A percentile compares a stretch with the other conserved stretches of the same genome.
Evolutionary conservation across 768 basidiomycete species (phyloP).

Genomic region (Serpula lacrymans): DNA sequence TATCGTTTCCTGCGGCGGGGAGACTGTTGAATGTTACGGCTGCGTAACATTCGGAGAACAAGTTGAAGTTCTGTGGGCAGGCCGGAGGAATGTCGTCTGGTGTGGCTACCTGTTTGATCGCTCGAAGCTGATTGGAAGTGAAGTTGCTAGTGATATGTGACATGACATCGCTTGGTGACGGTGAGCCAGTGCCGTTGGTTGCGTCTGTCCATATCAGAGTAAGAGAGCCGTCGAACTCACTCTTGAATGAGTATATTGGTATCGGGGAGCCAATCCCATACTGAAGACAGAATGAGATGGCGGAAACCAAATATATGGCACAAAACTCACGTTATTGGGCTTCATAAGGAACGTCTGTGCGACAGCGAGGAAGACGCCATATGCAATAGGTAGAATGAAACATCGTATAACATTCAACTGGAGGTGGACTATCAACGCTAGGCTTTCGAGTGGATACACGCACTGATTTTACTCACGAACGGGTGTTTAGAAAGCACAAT

Average conservation of each 20-base stretch:
- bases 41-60: slow-evolving; percentile 67
- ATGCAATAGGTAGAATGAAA: slow-evolving; percentile 60
- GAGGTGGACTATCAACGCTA: slow-evolving; percentile 1
- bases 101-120: slow-evolving; percentile 47
- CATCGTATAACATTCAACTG: slow-evolving; percentile 62
- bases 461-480: slow-evolving; percentile 51
- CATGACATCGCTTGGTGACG: slow-evolving; percentile 61
- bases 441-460: neutral
- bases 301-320: neutral
- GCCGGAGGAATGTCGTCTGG: slow-evolving; percentile 46
- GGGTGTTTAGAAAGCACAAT: slow-evolving; percentile 66
- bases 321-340: slow-evolving; percentile 59
- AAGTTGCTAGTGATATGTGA: slow-evolving; percentile 53
- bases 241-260: slow-evolving; percentile 44
- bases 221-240: slow-evolving; percentile 50
- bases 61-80: slow-evolving; percentile 75
- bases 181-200: slow-evolving; percentile 52
- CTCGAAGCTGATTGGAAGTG: slow-evolving; percentile 39
- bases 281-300: slow-evolving; percentile 26
- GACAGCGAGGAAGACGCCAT: slow-evolving; percentile 62
- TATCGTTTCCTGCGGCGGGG: slow-evolving; percentile 34
- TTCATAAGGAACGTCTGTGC: slow-evolving; percentile 59
- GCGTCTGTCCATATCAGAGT: slow-evolving; percentile 66
- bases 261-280: slow-evolving; percentile 60
- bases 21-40: slow-evolving; percentile 61